Percentiles rank a stretch among this genome's conserved stretches.
Conservation (phyloP, 2,329 filamentous ascomycete species). For the Furcasterigmium sp. region DNA sequence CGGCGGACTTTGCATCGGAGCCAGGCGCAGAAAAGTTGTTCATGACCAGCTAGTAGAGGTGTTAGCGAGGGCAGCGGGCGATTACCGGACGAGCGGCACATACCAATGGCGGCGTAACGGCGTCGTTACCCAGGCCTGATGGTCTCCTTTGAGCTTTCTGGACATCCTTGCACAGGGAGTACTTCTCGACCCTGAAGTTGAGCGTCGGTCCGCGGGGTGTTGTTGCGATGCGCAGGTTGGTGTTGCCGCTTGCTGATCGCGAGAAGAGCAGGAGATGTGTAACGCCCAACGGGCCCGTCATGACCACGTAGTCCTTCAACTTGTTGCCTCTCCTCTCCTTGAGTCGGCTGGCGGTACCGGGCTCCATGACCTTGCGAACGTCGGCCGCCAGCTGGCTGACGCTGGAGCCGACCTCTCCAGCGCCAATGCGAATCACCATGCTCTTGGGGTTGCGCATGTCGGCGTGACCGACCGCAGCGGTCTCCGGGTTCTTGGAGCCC, state of each 20-base stretch:
- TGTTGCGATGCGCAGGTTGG: slow-evolving; percentile 81
- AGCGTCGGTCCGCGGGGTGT: slow-evolving; percentile 89
- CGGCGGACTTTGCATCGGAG: slow-evolving; percentile 55
- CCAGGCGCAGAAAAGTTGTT: slow-evolving; percentile 82
- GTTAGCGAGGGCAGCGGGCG: slow-evolving; percentile 18
- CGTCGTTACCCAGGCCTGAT: slow-evolving; percentile 77
- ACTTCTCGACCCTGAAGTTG: slow-evolving; percentile 91
- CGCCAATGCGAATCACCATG: slow-evolving; percentile 97
- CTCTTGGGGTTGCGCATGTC: slow-evolving; percentile 76
- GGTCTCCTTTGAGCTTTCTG: slow-evolving; percentile 78
- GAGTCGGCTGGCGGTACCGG: slow-evolving; percentile 81
- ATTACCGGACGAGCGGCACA: slow-evolving; percentile 14
- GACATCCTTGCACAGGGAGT: slow-evolving; percentile 90
- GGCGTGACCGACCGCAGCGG: slow-evolving; percentile 52
- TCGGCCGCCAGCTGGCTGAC: slow-evolving; percentile 89
- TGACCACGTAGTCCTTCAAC: slow-evolving; percentile 86
- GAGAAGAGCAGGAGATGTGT: slow-evolving; percentile 92
- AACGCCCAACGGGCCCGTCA: slow-evolving; percentile 91
- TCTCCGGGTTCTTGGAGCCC: slow-evolving; percentile 54
- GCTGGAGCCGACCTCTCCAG: slow-evolving; percentile 85
- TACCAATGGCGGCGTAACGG: slow-evolving; percentile 76
- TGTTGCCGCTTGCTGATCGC: slow-evolving; percentile 82
- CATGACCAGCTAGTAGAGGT: slow-evolving; percentile 74
- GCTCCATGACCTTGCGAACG: slow-evolving; percentile 91
- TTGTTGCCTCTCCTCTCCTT: slow-evolving; percentile 88